phyloP scores from a whole-genome alignment of 192 early-diverging fungal genomes.

The Linnemannia schmuckeri region DNA sequence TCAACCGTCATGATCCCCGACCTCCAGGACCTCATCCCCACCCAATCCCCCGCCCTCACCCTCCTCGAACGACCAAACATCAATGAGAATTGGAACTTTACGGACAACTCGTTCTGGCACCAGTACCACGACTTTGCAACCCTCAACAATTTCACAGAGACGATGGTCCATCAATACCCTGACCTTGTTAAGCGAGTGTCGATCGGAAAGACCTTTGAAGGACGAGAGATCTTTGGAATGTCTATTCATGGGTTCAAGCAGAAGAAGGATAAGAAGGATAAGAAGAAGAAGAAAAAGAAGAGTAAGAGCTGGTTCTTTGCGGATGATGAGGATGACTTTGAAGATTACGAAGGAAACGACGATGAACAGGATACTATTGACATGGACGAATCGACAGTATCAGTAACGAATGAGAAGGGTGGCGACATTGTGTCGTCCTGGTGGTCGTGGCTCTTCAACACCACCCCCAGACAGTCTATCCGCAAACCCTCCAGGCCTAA shows the following conservation, averaged over 20 bases:
- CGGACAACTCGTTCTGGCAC: constrained; percentile 33
- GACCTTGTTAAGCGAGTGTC: constrained; percentile 50
- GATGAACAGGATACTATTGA: not conserved
- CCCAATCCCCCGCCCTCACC: constrained; percentile 13
- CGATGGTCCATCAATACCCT: constrained; percentile 29
- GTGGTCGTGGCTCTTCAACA: constrained; percentile 24
- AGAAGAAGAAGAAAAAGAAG: constrained; percentile 4
- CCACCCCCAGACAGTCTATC: not conserved
- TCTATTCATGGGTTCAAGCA: constrained; percentile 49
- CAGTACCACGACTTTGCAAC: constrained; percentile 41
- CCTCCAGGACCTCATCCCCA: constrained; percentile 35
- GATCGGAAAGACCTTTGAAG: constrained; percentile 55
- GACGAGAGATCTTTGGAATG: constrained; percentile 53
- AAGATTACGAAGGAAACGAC: not conserved
- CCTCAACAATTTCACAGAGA: constrained; percentile 50
- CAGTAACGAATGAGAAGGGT: not conserved
- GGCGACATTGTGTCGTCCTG: not conserved
- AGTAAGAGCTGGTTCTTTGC: not conserved
- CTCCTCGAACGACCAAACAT: not conserved
- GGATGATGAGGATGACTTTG: not conserved
- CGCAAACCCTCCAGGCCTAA: constrained; percentile 42
- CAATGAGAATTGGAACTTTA: constrained; percentile 31
- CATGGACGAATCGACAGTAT: not conserved
- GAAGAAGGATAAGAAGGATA: constrained; percentile 30
- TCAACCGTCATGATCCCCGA: constrained; percentile 35